Base-by-base conservation (phyloP, 1,284 basidiomycete species). In the Microbotryomycetes sp. region DNA sequence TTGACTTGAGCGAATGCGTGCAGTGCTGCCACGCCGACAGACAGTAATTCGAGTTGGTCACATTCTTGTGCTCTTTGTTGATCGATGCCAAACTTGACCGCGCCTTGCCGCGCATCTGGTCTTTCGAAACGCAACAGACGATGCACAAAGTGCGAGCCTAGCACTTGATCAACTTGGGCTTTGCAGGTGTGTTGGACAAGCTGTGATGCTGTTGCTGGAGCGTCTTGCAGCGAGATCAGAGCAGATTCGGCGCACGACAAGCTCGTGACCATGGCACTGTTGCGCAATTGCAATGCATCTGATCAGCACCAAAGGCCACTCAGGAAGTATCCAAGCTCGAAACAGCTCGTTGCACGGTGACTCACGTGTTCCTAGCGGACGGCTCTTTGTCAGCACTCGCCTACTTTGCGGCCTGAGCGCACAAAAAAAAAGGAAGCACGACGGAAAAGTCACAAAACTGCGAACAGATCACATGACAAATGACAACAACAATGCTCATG, bases 1-100 rank as follows among this genome's bases (percentile, higher is more conserved):
- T 99, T 99, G 42, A 81, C 81, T 76, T 98, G 96, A 0, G 94
- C 80, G 77, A 94, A 99, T 0, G 89, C 84, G 67, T 96, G 90
- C 29, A 97, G 79, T 59, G 86, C 86, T 4, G 90, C 86, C 3
- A 93, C 81, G 0, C 85, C 91, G 1, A 91, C 70, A 16, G 82
- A 75, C 42, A 97, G 78, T 23, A 81, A 80, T 45, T 82, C 66
- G n/a, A 84, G 6, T 22, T 46, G 30, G 7, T 9, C 1, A 23
- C 25, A 6, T 12, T 15, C 1, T 7, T 1, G 50, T 28, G 50
- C 25, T 23, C 22, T 15, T 26, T 23, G 12, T 29, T 19, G 12
- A 29, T 29, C 46, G 49, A 52, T 36, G 30, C 22, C 49, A n/a
- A 65, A 31, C n/a, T 65, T 59, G 30, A 48, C 29, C 22, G 15